Base-by-base conservation (phyloP, 2,329 filamentous ascomycete species). In the Chaetomiaceae sp. region DNA sequence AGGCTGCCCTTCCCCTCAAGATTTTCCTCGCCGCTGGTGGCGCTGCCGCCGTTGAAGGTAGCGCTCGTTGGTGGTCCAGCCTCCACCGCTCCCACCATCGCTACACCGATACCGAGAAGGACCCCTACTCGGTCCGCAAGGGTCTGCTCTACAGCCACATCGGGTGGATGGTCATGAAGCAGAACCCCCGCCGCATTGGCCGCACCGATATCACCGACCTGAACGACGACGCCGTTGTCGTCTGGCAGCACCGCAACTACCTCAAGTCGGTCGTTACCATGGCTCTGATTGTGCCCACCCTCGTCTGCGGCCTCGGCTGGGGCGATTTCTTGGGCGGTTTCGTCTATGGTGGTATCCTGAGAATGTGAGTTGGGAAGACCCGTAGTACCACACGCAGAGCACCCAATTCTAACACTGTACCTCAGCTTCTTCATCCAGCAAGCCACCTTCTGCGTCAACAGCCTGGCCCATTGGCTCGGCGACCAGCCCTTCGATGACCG, bases 381-480 rank as follows among this genome's bases (percentile, higher is more conserved):
- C 14, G 4, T 21, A 13, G 5, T n/a, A 23, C 7, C 13, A 1
- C 16, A 6, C 13, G 3, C 10, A 9, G 4, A 21, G 14, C 40
- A 27, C 8, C 36, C 2, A 5, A 7, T 42, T 21, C 51, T 56
- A 27, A 56, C 51, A 20, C n/a, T n/a, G n/a, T 10, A 16, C 5
- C 8, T 18, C 46, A 58, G 54, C 73, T 91, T 90, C 79, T 87
- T 92, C 72, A 87, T 95, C 60, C 89, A 94, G 77, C 89, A 95
- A 74, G 89, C 89, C 55, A 94, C 90, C 60, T 95, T 95, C 80
- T 95, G 89, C 65, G 88, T 95, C 78, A 95, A 95, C 80, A 91
- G 87, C 16, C 75, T 95, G 57, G 89, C 89, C 61, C 89, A 95
- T 75, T 95, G 87, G 87, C 85, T 95, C 66, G 89, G 90, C 58